Evolutionary conservation across 148 eudicot species (phyloP).

Genomic region (Fagopyrum esculentum): DNA sequence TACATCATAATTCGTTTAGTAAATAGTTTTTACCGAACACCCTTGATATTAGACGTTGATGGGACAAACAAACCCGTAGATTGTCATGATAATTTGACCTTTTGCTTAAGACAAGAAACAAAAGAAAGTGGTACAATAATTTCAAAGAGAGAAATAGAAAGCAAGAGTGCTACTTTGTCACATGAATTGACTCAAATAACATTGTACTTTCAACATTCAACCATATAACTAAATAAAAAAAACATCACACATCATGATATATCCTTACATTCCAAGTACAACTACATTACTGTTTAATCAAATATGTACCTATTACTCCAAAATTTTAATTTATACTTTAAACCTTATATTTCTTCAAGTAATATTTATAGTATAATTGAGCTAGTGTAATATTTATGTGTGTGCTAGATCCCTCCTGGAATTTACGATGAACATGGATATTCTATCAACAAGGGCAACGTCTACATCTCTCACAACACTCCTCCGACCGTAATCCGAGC

Average conservation of each 20-base stretch:
- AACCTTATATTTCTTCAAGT: too few species aligned
- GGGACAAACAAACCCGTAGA: too few species aligned
- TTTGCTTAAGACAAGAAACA: not conserved
- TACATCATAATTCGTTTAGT: too few species aligned
- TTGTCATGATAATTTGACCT: too few species aligned
- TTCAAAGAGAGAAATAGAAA: not conserved
- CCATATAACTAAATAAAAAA: not conserved
- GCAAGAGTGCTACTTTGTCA: not conserved
- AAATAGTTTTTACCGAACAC: too few species aligned
- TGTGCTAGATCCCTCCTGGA: slow-evolving; percentile 51
- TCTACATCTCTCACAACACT: slow-evolving; percentile 68
- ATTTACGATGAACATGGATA: slow-evolving; percentile 50
- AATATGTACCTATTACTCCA: not conserved
- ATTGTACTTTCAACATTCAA: not conserved
- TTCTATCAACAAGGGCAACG: slow-evolving; percentile 57
- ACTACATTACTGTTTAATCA: not conserved
- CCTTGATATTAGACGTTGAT: too few species aligned
- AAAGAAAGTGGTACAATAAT: not conserved
- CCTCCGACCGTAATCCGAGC: slow-evolving; percentile 40
- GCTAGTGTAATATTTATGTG: not conserved
- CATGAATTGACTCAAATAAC: not conserved
- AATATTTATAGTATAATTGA: too few species aligned
- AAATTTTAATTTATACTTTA: not conserved
- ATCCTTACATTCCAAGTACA: not conserved
- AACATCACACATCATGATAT: not conserved